Percentiles rank a stretch among this genome's conserved stretches.
phyloP scores from a whole-genome alignment of 345 rosid species.

The Citrus inodora region DNA sequence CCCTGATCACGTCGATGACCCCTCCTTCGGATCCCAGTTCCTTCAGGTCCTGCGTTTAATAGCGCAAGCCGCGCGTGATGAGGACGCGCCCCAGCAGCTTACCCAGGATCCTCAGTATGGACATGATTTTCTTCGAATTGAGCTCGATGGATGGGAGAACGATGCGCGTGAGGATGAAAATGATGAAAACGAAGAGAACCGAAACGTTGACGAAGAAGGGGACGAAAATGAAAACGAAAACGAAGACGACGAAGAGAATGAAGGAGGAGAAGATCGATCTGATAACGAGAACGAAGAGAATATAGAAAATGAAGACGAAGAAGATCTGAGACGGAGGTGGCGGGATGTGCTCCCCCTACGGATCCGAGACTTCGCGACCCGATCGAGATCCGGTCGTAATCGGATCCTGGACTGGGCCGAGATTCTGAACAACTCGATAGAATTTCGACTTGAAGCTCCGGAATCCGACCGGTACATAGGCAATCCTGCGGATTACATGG shows the following conservation, averaged over 20 bases:
- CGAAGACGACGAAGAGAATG: conserved; percentile 19
- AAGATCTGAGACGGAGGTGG: conserved; percentile 41
- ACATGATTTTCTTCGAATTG: conserved; percentile 50
- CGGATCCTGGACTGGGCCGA: conserved; percentile 73
- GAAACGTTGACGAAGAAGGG: conserved; percentile 17
- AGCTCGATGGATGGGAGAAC: conserved; percentile 56
- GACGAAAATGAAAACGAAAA: conserved; percentile 6
- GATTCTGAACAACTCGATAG: conserved; percentile 60
- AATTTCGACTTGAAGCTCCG: conserved; percentile 48
- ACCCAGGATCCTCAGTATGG: conserved; percentile 39
- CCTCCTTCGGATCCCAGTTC: conserved; percentile 56
- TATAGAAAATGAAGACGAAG: conserved; percentile 32
- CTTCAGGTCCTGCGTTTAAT: conserved; percentile 59
- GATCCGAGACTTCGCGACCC: conserved; percentile 46
- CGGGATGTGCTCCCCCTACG: conserved; percentile 42
- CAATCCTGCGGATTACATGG: conserved; percentile 58
- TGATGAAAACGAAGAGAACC: conserved; percentile 24
- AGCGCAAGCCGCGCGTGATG: conserved; percentile 49
- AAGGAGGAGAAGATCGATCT: conserved; percentile 25
- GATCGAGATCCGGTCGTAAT: conserved; percentile 56
- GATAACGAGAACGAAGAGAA: conserved; percentile 27
- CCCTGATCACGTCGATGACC: conserved; percentile 48
- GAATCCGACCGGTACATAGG: conserved; percentile 52
- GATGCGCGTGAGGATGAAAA: conserved; percentile 46
- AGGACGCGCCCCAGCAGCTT: conserved; percentile 42